A percentile compares a stretch with the other conserved stretches of the same genome.
phyloP scores from a whole-genome alignment of 2,329 filamentous ascomycete genomes.

The Fusarium pseudocircinatum region DNA sequence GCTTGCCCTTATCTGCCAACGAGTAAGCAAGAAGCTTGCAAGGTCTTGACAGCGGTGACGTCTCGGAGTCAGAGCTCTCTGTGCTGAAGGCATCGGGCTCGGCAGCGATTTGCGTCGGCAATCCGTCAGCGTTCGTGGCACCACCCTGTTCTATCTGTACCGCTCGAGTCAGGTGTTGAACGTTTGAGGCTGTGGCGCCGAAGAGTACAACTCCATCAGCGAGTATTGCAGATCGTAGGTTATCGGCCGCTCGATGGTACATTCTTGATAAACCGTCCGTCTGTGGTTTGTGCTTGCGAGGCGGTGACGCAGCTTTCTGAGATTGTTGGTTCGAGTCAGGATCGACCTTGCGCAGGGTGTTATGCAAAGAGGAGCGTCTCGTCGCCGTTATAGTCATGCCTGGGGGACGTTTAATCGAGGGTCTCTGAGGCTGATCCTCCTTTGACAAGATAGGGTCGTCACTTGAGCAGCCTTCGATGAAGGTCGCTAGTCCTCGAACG shows the following conservation, averaged over 20 bases:
- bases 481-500: conserved; percentile 63
- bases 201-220: conserved; percentile 47
- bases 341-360: conserved; percentile 12
- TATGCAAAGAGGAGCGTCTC: conserved; percentile 20
- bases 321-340: neutral
- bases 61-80: conserved; percentile 46
- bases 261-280: conserved; percentile 38
- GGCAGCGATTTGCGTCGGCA: neutral
- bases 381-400: conserved; percentile 27
- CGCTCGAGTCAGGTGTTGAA: conserved; percentile 12
- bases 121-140: conserved; percentile 32
- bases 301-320: neutral
- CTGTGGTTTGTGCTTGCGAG: conserved; percentile 11
- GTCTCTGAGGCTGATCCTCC: neutral
- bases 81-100: conserved; percentile 37
- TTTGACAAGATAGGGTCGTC: conserved; percentile 25
- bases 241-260: conserved; percentile 43
- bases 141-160: neutral
- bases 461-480: conserved; percentile 60
- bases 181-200: conserved; percentile 40
- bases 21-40: conserved; percentile 45
- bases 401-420: conserved; percentile 28
- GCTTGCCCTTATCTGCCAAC: conserved; percentile 38
- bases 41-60: conserved; percentile 40
- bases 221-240: conserved; percentile 44